A percentile compares a stretch with the other conserved stretches of the same genome.
Conservation (phyloP, 768 basidiomycete species). For the Amanita rubescens region DNA sequence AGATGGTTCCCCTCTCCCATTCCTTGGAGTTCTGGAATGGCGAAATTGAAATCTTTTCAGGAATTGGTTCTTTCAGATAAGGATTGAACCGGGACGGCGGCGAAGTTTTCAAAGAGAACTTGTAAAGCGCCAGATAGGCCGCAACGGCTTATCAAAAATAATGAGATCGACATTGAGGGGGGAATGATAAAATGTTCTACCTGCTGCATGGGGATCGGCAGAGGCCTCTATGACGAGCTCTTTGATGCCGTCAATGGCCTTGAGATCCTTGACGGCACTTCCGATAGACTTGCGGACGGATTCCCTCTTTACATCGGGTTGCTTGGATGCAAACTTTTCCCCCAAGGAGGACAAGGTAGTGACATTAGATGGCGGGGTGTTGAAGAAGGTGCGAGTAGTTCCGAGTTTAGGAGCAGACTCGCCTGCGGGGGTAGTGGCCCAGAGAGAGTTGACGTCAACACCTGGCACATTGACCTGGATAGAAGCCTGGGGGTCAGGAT, state of each 20-base stretch:
- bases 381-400: conserved; percentile 59
- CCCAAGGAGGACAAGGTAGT: conserved; percentile 55
- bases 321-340: conserved; percentile 41
- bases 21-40: conserved; percentile 43
- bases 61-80: conserved; percentile 41
- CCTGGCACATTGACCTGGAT: conserved; percentile 21
- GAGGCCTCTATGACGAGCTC: conserved; percentile 59
- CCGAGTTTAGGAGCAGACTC: conserved; percentile 53
- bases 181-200: conserved; percentile 30
- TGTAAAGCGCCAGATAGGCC: conserved; percentile 66
- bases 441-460: conserved; percentile 42
- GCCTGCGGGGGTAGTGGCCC: conserved; percentile 41
- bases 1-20: conserved; percentile 69
- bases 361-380: conserved; percentile 37
- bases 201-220: conserved; percentile 69
- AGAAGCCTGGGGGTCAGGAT: conserved; percentile 31
- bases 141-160: conserved; percentile 54
- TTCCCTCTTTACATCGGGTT: conserved; percentile 47
- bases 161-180: not conserved
- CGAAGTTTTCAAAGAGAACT: conserved; percentile 72
- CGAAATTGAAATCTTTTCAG: conserved; percentile 41
- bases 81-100: conserved; percentile 63
- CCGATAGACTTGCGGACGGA: conserved; percentile 65
- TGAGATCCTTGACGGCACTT: conserved; percentile 63
- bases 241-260: conserved; percentile 51